These are phyloP conservation scores for Oryza glaberrima DNA, from an alignment of 176 grass and related monocot species.

Conservation along the genomic window DNA sequence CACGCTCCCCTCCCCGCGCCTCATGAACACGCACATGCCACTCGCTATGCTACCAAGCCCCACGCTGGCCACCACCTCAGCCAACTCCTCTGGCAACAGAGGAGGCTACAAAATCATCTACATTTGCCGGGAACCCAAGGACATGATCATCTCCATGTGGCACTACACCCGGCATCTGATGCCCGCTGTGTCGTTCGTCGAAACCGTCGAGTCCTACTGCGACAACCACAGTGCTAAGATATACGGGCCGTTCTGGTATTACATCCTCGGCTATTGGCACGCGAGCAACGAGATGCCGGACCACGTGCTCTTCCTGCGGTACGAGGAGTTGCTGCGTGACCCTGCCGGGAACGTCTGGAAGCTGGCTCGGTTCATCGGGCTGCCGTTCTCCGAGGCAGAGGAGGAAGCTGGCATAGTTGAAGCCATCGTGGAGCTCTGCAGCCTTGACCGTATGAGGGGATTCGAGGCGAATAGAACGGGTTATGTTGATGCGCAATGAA, in stretches of 20 bases:
- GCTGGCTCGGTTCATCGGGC: conserved; percentile 34
- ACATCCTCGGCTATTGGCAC: conserved; percentile 36
- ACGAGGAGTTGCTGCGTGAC: conserved; percentile 46
- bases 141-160: not conserved
- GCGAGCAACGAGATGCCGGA: not conserved
- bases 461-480: conserved; percentile 24
- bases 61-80: not conserved
- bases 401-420: not conserved
- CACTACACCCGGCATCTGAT: not conserved
- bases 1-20: conserved; percentile 33
- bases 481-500: not conserved
- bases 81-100: not conserved
- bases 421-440: conserved; percentile 38
- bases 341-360: not conserved
- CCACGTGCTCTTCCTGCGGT: conserved; percentile 39
- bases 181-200: not conserved
- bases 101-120: conserved; percentile 26
- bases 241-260: conserved; percentile 40
- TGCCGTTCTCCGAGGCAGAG: conserved; percentile 32
- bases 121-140: conserved; percentile 32
- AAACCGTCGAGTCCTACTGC: not conserved
- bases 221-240: not conserved
- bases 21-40: conserved; percentile 42
- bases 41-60: not conserved
- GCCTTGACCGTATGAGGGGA: conserved; percentile 12